Evolutionary conservation across 176 grass and related monocot genomes (phyloP).

Genomic region (Calamus simplicifolius): DNA sequence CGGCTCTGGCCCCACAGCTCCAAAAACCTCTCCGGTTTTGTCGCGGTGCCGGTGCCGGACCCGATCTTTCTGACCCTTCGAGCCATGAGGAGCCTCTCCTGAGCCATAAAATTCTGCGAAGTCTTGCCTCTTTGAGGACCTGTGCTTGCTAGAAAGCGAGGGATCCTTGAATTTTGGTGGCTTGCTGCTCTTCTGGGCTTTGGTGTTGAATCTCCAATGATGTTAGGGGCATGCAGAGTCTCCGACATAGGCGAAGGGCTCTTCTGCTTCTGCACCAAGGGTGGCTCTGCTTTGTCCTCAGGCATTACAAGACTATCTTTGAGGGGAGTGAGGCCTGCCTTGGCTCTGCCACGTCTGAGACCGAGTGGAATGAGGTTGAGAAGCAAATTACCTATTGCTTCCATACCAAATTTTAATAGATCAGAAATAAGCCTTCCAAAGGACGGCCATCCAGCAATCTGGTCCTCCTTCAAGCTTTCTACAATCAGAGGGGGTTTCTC

Average conservation of each 20-base stretch:
- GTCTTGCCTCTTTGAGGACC: slow-evolving; percentile 84
- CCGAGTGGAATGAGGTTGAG: slow-evolving; percentile 43
- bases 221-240: slow-evolving; percentile 35
- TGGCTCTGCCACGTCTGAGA: slow-evolving; percentile 25
- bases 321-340: slow-evolving; percentile 47
- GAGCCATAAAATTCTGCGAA: slow-evolving; percentile 58
- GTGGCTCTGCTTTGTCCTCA: slow-evolving; percentile 40
- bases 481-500: slow-evolving; percentile 57
- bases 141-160: slow-evolving; percentile 67
- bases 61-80: slow-evolving; percentile 70
- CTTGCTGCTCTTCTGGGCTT: slow-evolving; percentile 65
- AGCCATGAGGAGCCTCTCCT: slow-evolving; percentile 31
- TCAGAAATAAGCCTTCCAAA: slow-evolving; percentile 74
- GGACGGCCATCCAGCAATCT: slow-evolving; percentile 74
- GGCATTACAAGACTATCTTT: slow-evolving; percentile 77
- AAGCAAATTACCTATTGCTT: slow-evolving; percentile 65
- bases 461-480: slow-evolving; percentile 85
- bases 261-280: slow-evolving; percentile 52
- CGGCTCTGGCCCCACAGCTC: slow-evolving; percentile 29
- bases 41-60: slow-evolving; percentile 66
- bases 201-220: slow-evolving; percentile 24
- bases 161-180: slow-evolving; percentile 74
- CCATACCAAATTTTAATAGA: slow-evolving; percentile 59
- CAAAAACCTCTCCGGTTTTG: slow-evolving; percentile 61
- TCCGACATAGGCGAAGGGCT: slow-evolving; percentile 40